Base-by-base conservation (phyloP, 768 basidiomycete species). In the Auricularia cornea region DNA sequence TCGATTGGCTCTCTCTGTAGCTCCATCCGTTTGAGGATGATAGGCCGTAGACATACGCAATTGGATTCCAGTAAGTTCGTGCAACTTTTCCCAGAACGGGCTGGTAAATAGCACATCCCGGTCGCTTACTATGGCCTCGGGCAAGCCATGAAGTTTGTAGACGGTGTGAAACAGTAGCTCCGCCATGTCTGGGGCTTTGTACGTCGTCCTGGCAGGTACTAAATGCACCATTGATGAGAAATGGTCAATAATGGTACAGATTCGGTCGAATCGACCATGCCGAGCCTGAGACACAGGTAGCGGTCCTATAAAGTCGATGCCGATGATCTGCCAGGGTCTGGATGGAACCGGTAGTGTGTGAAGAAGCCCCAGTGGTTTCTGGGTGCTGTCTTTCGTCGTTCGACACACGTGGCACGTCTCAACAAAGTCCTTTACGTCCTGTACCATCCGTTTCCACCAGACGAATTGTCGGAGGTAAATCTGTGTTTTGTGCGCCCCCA, bases 21-120 rank as follows among this genome's bases (percentile, higher is more conserved):
- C 35, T 0, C 79, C 75, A 66, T 79, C 73, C 0, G 73, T 75
- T 62, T 79, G 70, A 0, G 75, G 78, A 52, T 80, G 79, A 52
- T 70, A 78, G 0, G 76, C 60, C 0, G 74, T 74, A 0, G 76
- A 78, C 69, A 74, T 66, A 20, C 68, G 70, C 1, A 77, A 60
- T 3, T 72, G 66, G 1, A 75, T 65, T 0, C 77, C 73, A 2
- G 72, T 65, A 3, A 70, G 54, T 10, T 26, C 35, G 16, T 62
- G 56, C 11, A 73, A 60, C 4, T 52, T 54, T 41, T 59, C 67
- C 78, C 71, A 79, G 64, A 80, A 73, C 1, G 30, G 11, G 6
- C 68, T 73, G 1, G 74, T 66, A 60, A 76, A 77, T 16, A 74
- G 63, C 59, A 74, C 69, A 44, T 77, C 74, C 6, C 73, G 60